These are phyloP conservation scores for Saccharomycopsis crataegensis DNA, from an alignment of 1,139 yeast genomes.

Conservation along the genomic window DNA sequence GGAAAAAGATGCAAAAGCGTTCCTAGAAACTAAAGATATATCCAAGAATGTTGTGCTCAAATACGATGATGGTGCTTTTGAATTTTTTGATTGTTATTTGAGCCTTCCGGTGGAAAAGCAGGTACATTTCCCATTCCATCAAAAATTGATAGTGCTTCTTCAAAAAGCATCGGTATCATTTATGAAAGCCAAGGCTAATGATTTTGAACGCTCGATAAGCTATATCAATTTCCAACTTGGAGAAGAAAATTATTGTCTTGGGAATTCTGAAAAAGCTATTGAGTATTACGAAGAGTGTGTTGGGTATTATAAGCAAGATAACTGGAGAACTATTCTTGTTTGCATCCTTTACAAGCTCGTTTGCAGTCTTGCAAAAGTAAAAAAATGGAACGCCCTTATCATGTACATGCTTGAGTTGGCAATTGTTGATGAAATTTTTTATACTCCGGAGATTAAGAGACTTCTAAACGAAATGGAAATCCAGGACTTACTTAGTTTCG, in stretches of 20 bases:
- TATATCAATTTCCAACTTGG: conserved; percentile 45
- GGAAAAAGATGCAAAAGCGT: conserved; percentile 1
- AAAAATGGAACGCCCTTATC: conserved; percentile 28
- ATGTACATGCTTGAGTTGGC: conserved; percentile 27
- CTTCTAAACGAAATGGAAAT: not conserved
- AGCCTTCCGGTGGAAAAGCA: conserved; percentile 9
- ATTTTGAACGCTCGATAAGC: conserved; percentile 31
- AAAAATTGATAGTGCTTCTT: conserved; percentile 25
- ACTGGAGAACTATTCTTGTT: conserved; percentile 27
- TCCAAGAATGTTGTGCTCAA: not conserved
- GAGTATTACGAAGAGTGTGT: conserved; percentile 33
- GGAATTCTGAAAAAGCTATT: conserved; percentile 36
- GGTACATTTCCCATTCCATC: conserved; percentile 24
- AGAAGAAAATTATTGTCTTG: conserved; percentile 33
- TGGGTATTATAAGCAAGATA: conserved; percentile 28
- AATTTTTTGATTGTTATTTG: conserved; percentile 10
- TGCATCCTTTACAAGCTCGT: conserved; percentile 28
- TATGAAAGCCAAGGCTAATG: conserved; percentile 11
- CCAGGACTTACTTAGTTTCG: conserved; percentile 3
- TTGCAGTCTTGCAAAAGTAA: conserved; percentile 28
- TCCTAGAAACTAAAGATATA: conserved; percentile 10
- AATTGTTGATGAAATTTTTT: conserved; percentile 19
- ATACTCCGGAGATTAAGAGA: not conserved
- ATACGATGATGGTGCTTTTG: not conserved
- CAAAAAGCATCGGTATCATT: conserved; percentile 14